Conservation (phyloP, 805 yeast genomes). For the Hanseniaspora valbyensis region DNA sequence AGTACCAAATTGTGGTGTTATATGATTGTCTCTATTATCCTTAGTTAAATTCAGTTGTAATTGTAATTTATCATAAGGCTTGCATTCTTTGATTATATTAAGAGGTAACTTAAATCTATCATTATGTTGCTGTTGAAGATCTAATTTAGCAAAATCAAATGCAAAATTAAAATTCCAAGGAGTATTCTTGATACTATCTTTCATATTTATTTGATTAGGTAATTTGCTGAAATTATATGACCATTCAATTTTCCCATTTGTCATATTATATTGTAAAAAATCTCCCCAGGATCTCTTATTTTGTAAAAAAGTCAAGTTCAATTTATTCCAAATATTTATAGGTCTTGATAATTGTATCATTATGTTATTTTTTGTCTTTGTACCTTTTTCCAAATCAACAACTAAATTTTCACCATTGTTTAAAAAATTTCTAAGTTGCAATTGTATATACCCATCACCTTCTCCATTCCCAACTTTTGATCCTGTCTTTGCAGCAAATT, state of each 20-base stretch:
- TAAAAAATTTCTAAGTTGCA: constrained; percentile 50
- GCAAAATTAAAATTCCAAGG: constrained; percentile 13
- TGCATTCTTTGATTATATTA: constrained; percentile 4
- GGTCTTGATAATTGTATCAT: constrained; percentile 44
- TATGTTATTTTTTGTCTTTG: constrained; percentile 47
- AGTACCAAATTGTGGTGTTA: constrained; percentile 40
- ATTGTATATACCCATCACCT: constrained; percentile 83
- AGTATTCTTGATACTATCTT: constrained; percentile 27
- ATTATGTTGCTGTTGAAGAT: constrained; percentile 7
- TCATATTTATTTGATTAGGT: constrained; percentile 27
- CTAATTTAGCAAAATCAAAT: constrained; percentile 8
- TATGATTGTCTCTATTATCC: constrained; percentile 35
- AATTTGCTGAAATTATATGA: constrained; percentile 19
- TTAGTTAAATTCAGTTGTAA: constrained; percentile 16
- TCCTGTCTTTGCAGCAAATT: constrained; percentile 78
- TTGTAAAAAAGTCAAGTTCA: constrained; percentile 29
- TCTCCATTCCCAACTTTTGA: constrained; percentile 95
- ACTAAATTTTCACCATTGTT: constrained; percentile 60
- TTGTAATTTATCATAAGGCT: constrained; percentile 9
- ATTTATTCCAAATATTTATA: constrained; percentile 32
- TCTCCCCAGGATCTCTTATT: constrained; percentile 17
- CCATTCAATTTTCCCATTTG: constrained; percentile 32
- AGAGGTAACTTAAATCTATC: constrained; percentile 9
- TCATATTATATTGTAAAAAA: constrained; percentile 12
- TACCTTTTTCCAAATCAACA: constrained; percentile 48